These are phyloP conservation scores for Cardiospermum halicacabum DNA, from an alignment of 345 rosid species.

Conservation along the genomic window DNA sequence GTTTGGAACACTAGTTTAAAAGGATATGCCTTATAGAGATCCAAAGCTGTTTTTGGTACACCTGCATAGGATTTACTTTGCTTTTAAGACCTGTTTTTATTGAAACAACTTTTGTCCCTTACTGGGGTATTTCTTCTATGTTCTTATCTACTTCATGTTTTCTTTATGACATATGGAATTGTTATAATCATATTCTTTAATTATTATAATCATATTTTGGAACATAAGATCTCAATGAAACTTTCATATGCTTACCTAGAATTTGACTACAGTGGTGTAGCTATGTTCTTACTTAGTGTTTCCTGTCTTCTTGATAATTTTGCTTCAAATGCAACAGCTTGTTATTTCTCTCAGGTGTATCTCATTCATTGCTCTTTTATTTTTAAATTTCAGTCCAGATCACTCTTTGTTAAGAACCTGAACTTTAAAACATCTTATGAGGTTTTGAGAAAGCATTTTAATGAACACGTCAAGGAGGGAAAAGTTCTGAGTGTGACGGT, in stretches of 20 bases:
- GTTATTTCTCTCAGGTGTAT: not conserved
- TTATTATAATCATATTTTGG: not conserved
- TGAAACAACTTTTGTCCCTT: no score
- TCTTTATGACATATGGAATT: no score
- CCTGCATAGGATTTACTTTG: no score
- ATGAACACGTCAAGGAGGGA: constrained; percentile 59
- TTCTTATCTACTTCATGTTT: no score
- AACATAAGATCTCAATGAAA: not conserved
- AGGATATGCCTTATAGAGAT: no score
- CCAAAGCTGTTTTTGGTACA: no score
- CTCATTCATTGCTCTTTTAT: constrained; percentile 20
- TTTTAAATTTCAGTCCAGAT: constrained; percentile 63
- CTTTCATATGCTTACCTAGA: not conserved
- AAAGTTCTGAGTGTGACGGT: constrained; percentile 76
- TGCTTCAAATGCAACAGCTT: no score
- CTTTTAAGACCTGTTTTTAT: no score
- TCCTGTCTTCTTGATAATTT: no score
- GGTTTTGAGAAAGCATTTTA: constrained; percentile 64
- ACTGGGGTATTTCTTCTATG: no score
- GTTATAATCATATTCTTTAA: not conserved
- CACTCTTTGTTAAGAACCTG: constrained; percentile 81
- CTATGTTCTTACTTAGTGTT: no score
- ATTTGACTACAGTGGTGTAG: not conserved
- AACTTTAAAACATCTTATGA: constrained; percentile 91
- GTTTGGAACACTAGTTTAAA: no score